These are phyloP conservation scores for Dittrichia graveolens DNA, from an alignment of 129 eudicot genomes.

Conservation along the genomic window DNA sequence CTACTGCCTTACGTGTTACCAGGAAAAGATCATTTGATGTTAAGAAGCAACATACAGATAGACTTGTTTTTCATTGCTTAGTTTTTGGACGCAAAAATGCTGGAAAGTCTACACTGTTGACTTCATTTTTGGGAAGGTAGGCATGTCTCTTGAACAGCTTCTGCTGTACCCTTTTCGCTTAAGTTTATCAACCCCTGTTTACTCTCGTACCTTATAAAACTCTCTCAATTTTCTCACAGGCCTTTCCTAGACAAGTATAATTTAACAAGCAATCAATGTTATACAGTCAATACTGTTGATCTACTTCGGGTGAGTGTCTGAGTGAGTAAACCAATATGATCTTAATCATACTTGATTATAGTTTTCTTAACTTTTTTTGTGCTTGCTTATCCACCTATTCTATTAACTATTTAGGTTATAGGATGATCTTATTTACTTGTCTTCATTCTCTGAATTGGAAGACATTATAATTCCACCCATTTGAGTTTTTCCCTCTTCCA, in stretches of 20 bases:
- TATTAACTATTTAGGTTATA: neutral
- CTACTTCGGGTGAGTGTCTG: constrained; percentile 60
- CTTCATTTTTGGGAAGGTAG: constrained; percentile 89
- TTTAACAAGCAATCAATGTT: constrained; percentile 48
- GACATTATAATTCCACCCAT: neutral
- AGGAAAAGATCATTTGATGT: constrained; percentile 71
- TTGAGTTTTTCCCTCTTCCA: constrained; percentile 14
- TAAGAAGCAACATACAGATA: constrained; percentile 74
- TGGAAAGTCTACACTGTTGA: constrained; percentile 83
- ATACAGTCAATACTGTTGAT: constrained; percentile 70
- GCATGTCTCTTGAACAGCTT: constrained; percentile 32
- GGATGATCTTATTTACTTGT: neutral
- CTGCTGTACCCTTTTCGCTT: neutral
- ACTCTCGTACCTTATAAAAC: constrained; percentile 11
- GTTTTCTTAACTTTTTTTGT: neutral
- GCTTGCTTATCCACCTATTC: too few species aligned
- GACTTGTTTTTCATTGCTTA: constrained; percentile 80
- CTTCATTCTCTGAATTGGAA: neutral
- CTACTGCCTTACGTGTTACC: constrained; percentile 71
- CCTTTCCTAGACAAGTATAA: constrained; percentile 58
- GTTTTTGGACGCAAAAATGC: constrained; percentile 85
- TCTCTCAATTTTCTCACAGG: constrained; percentile 46
- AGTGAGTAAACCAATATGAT: constrained; percentile 7
- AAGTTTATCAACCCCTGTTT: constrained; percentile 3
- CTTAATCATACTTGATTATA: constrained; percentile 9